Evolutionary conservation across 192 early-diverging fungal genomes (phyloP), one percentile per base, ranked within the genome.

Genomic region (Linnemannia schmuckeri): DNA sequence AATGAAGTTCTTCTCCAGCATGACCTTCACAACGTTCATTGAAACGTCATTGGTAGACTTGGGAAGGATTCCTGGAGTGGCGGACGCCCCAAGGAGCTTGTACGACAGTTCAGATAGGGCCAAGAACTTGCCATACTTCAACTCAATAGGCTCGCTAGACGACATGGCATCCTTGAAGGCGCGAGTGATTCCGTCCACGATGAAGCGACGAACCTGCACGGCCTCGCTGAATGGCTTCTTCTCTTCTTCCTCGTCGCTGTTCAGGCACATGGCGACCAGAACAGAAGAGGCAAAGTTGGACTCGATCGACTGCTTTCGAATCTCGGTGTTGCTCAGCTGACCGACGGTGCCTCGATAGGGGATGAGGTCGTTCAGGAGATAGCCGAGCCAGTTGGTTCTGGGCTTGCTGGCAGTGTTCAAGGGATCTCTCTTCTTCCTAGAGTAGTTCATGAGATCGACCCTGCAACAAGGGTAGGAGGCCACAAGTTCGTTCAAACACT

Each of bases 1-100:
- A 0, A 97, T 95, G 81, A 96, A 96, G 18, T 94, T 93, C 73
- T 97, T 97, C 46, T 99, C 98, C 49, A 99, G 89, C 94, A 99
- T 96, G 70, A 95, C 91, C 54, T 93, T 93, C 13, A 93, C 94
- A 52, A 96, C 90, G 15, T 91, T 90, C n/a, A 93, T 79, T 7
- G 91, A 89, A 2, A 84, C 88, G 49, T 95, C 94, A 17, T 95
- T 93, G n/a, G 86, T 90, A 2, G 85, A 61, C 46, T 79, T 90
- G 61, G 76, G 49, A 8, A 61, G 63, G n/a, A 47, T 27, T 6
- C 82, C 77, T 35, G 83, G 52, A 30, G 57, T 74, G 12, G 92
- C 75, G 3, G 88, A 80, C 38, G 93, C 89, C 38, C 90, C 91
- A 20, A 97, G 89, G 54, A 97, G 89, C 75, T 91, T 90, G 80